Evolutionary conservation across 371 early-diverging fungal genomes (phyloP).

Genomic region (Rhizomucor pusillus): DNA sequence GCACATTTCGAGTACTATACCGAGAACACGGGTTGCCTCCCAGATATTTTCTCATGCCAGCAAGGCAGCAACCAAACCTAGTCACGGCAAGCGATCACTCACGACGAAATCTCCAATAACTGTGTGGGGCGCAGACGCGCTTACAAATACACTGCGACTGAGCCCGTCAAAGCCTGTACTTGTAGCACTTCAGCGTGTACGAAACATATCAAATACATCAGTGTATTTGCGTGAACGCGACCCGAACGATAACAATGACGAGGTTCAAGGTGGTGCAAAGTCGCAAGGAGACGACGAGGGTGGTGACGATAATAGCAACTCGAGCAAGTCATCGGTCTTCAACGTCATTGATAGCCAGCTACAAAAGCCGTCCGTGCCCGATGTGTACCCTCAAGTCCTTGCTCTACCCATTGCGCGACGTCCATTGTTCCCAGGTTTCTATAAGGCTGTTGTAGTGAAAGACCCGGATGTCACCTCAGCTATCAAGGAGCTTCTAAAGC

Average conservation of each 20-base stretch:
- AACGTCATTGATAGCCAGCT: conserved; percentile 57
- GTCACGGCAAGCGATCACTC: conserved; percentile 28
- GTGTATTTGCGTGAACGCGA: conserved; percentile 34
- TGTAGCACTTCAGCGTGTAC: conserved; percentile 36
- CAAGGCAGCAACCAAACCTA: conserved; percentile 36
- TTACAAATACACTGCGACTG: no score
- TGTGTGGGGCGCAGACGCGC: conserved; percentile 37
- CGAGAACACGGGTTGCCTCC: no score
- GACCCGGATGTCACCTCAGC: conserved; percentile 90
- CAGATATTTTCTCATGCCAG: no score
- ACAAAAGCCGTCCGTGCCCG: conserved; percentile 79
- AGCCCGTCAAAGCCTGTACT: conserved; percentile 30
- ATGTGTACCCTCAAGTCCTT: conserved; percentile 86
- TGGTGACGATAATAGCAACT: conserved; percentile 19
- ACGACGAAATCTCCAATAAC: conserved; percentile 25
- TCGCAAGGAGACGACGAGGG: conserved; percentile 21
- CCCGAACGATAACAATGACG: conserved; percentile 28
- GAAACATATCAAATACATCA: conserved; percentile 16
- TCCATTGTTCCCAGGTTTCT: conserved; percentile 97
- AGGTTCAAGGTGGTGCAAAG: no score
- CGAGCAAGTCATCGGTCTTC: conserved; percentile 20
- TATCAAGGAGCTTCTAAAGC: conserved; percentile 85
- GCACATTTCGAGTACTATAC: conserved; percentile 49
- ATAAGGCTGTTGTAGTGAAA: conserved; percentile 94
- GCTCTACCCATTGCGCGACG: conserved; percentile 92